Conservation (phyloP, 139 green algal genomes). For the Chlamydomonas sp. region DNA sequence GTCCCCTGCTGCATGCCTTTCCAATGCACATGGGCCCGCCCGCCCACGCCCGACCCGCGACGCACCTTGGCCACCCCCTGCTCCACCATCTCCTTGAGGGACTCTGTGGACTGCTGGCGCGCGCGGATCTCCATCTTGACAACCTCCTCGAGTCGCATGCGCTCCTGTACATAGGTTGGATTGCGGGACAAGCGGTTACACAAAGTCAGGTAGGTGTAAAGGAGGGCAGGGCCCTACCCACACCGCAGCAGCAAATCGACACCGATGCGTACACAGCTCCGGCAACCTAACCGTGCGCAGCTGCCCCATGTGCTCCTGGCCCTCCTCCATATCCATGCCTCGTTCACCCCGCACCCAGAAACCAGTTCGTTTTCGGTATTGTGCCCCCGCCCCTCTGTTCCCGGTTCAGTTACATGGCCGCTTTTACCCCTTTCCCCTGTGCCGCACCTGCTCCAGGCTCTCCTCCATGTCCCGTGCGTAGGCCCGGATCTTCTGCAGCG, state of each 20-base stretch:
- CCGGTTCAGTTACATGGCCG: too few relatives aligned
- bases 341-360: too few relatives aligned
- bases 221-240: too few relatives aligned
- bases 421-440: not conserved
- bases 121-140: slow-evolving; percentile 65
- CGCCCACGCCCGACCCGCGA: too few relatives aligned
- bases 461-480: slow-evolving; percentile 54
- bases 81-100: slow-evolving; percentile 16
- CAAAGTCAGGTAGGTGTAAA: not conserved
- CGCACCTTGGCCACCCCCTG: not conserved
- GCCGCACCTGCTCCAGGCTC: slow-evolving; percentile 38
- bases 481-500: slow-evolving; percentile 51
- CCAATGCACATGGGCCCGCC: not conserved
- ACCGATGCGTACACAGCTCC: too few relatives aligned
- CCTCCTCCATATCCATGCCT: too few relatives aligned
- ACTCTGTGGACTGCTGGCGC: slow-evolving; percentile 20
- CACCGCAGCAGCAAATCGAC: too few relatives aligned
- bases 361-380: too few relatives aligned
- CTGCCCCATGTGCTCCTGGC: too few relatives aligned
- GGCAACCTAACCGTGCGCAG: too few relatives aligned
- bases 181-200: not conserved
- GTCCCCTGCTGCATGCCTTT: too few relatives aligned
- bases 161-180: slow-evolving; percentile 17
- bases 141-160: slow-evolving; percentile 54
- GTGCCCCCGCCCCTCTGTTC: too few relatives aligned